Base-by-base conservation (phyloP, 2,329 filamentous ascomycete genomes). In the Phialophora verrucosa region DNA sequence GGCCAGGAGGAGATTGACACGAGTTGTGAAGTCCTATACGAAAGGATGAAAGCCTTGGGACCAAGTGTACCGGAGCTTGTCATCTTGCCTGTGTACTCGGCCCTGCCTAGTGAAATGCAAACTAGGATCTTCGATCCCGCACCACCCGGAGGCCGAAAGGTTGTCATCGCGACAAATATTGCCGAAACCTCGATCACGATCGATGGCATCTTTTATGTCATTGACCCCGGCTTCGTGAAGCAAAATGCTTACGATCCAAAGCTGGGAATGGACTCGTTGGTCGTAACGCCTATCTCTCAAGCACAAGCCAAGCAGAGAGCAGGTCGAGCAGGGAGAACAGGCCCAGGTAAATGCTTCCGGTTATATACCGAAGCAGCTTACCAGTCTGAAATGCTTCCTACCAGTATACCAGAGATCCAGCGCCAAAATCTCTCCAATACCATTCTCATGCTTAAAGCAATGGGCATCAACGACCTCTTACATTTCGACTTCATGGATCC, bases 401-500 rank as follows among this genome's bases (percentile, higher is more conserved):
- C 93, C 0, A 93, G 93, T 0, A 96, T 98, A 32, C 95, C 95
- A 0, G 95, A 98, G 74, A 99, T 99, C 59, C 95, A 99, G 76
- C 86, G 95, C 1, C 92, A 97, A 77, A 99, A 99, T 74, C 76
- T 99, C 61, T 91, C 92, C 0, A 89, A 91, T 72, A 97, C 94
- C 0, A 98, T 99, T 77, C 85, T 99, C 55, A 97, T 97, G 91
- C 86, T 99, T 59, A 99, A 99, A 77, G 95, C 95, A 0, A 98
- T 99, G 93, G 95, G 96, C 2, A 98, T 99, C 78, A 98, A 99
- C 75, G 95, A 99, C 75, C 83, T 99, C 1, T 84, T 99, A 12
- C 93, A 96, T 75, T 99, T 99, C 74, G 94, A 98, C 79, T 99
- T 99, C 74, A 98, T 99, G 94, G 95, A 99, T 74, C 93, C 95